Evolutionary conservation across 2,329 filamentous ascomycete genomes (phyloP).

Genomic region (Ascochyta pisi): DNA sequence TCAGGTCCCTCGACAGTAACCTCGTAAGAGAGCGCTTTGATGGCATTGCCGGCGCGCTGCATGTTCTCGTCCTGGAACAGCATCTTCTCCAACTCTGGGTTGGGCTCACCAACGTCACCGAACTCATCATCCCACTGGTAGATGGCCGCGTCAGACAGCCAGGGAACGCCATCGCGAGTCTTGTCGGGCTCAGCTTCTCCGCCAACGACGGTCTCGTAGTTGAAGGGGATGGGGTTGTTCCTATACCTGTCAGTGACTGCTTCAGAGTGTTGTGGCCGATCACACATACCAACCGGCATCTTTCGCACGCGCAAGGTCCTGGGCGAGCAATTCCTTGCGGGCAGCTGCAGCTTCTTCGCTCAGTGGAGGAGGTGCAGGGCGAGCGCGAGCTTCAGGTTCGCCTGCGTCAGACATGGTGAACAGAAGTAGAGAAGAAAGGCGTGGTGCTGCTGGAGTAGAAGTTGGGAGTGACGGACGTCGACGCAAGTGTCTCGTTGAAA

Average conservation of each 20-base stretch:
- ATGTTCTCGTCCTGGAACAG: slow-evolving; percentile 70
- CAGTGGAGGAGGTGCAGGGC: slow-evolving; percentile 9
- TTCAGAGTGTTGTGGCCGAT: too few species aligned
- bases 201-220: slow-evolving; percentile 54
- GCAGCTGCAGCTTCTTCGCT: slow-evolving; percentile 15
- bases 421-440: not conserved
- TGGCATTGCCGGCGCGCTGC: slow-evolving; percentile 65
- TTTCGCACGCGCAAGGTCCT: slow-evolving; percentile 37
- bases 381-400: slow-evolving; percentile 2
- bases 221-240: slow-evolving; percentile 53
- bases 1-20: slow-evolving; percentile 59
- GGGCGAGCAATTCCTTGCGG: slow-evolving; percentile 34
- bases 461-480: not conserved
- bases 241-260: slow-evolving; percentile 4
- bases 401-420: slow-evolving; percentile 14
- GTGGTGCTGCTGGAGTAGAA: not conserved
- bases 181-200: slow-evolving; percentile 31
- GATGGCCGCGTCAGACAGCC: slow-evolving; percentile 65
- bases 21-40: slow-evolving; percentile 65
- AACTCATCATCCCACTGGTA: slow-evolving; percentile 88
- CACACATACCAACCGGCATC: slow-evolving; percentile 53
- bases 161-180: slow-evolving; percentile 40
- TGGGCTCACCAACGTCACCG: slow-evolving; percentile 81
- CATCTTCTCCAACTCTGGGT: slow-evolving; percentile 72
- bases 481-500: not conserved